phyloP scores from a whole-genome alignment of 1,284 basidiomycete species.

The Apiotrichum brassicae region DNA sequence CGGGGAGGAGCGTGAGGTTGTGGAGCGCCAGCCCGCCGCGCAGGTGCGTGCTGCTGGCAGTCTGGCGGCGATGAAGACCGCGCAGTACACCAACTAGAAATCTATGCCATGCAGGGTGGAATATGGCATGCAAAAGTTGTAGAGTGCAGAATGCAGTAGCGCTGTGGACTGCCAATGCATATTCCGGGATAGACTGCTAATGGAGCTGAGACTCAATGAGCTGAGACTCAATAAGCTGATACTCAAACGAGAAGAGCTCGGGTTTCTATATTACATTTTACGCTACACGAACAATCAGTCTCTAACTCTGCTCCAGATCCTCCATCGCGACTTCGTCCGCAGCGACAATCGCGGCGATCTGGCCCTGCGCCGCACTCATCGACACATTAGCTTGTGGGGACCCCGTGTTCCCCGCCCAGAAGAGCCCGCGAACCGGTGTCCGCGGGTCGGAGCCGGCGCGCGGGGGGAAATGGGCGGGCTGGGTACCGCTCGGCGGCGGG shows the following conservation, averaged over 20 bases:
- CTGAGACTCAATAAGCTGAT: too few species aligned
- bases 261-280: too few species aligned
- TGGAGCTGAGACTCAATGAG: too few species aligned
- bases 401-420: slow-evolving; percentile 33
- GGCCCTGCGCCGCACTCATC: slow-evolving; percentile 23
- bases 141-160: too few species aligned
- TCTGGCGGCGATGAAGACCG: slow-evolving; percentile 16
- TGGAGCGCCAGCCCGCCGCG: background rate
- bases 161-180: too few species aligned
- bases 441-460: slow-evolving; percentile 30
- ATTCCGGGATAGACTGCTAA: too few species aligned
- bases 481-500: background rate
- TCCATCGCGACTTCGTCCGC: slow-evolving; percentile 25
- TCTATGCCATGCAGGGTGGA: too few species aligned
- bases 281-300: too few species aligned
- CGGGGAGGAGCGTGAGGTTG: slow-evolving; percentile 9
- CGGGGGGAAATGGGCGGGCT: slow-evolving; percentile 7
- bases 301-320: too few species aligned
- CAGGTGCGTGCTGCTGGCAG: slow-evolving; percentile 1
- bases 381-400: slow-evolving; percentile 21
- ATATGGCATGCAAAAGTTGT: too few species aligned
- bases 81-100: slow-evolving; percentile 12
- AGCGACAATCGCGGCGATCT: slow-evolving; percentile 19
- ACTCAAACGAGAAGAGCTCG: too few species aligned
- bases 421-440: slow-evolving; percentile 22